phyloP scores from a whole-genome alignment of 495 filamentous ascomycete species.

The Penicillium maclennaniae region DNA sequence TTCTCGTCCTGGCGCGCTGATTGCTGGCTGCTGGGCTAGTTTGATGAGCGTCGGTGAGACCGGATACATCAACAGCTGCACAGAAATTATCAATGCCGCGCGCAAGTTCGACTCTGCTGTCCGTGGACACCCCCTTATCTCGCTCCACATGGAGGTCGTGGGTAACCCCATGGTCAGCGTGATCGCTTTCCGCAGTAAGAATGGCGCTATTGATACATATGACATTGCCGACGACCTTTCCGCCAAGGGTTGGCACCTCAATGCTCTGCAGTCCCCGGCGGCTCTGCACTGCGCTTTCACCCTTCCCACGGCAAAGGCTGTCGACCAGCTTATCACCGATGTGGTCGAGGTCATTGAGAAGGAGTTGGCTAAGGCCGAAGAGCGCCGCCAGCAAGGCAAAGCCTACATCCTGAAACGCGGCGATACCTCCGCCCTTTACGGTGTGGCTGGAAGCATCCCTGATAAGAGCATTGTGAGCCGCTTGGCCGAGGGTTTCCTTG shows the following conservation, averaged over 20 bases:
- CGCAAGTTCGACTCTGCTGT: conserved; percentile 82
- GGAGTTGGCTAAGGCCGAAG: conserved; percentile 71
- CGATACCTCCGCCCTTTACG: conserved; percentile 87
- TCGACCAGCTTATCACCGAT: conserved; percentile 73
- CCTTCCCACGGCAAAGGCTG: conserved; percentile 74
- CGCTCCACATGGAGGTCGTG: conserved; percentile 70
- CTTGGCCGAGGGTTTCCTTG: conserved; percentile 85
- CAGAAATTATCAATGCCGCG: conserved; percentile 79
- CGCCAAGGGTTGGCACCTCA: conserved; percentile 88
- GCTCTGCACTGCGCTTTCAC: conserved; percentile 98
- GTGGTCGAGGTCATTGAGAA: conserved; percentile 72
- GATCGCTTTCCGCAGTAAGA: conserved; percentile 75
- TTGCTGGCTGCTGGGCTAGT: conserved; percentile 89
- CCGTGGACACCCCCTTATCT: conserved; percentile 57
- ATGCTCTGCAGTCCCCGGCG: conserved; percentile 84
- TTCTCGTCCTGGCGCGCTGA: conserved; percentile 86
- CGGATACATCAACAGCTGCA: conserved; percentile 85
- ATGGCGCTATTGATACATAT: conserved; percentile 69
- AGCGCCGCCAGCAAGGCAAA: conserved; percentile 65
- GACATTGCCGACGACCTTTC: conserved; percentile 85
- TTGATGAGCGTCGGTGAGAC: conserved; percentile 82
- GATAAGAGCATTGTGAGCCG: conserved; percentile 94
- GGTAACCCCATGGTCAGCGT: conserved; percentile 87
- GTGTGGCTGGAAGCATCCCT: conserved; percentile 89
- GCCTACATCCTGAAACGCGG: conserved; percentile 45